Evolutionary conservation across 192 early-diverging fungal species (phyloP), one percentile per base, ranked within the genome.

Genomic region (Umbelopsis ramanniana): DNA sequence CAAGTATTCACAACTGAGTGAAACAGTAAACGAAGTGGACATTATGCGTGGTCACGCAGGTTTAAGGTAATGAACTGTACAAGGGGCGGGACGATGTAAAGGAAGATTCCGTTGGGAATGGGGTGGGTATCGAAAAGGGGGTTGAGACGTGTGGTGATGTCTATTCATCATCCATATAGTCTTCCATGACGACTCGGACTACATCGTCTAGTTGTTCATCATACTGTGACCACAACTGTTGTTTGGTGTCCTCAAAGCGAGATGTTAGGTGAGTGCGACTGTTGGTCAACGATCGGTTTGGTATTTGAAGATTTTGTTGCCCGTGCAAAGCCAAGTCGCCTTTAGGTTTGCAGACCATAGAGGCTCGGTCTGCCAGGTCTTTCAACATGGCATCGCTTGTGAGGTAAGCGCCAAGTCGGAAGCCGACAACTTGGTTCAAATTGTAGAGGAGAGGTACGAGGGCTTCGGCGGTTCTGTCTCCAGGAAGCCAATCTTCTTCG

Each of bases 121-220:
- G 11, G 47, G n/a, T n/a, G 48, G 48, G 48, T 50, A 50, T 50
- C 48, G 19, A 50, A 50, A 46, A 5, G 46, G 17, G n/a, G 48
- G 0, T 50, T 6, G 48, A 48, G 19, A n/a, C 11, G 4, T 48
- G 48, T 37, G 33, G 53, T 26, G 53, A 54, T 26, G 22, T 35
- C 33, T 63, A 63, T 63, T 63, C 57, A 26, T 63, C 57, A 35
- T 63, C 57, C 57, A 63, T 63, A 63, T 37, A 63, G 57, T 63
- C 57, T 63, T 63, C 57, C 57, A 63, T 63, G 12, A 63, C 57
- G 57, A 63, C 57, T 38, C 57, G 57, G 35, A 63, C 26, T 19
- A 63, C 57, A 26, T 63, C 57, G 33, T 63, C 57, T 29, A 63
- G 17, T 26, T 63, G 57, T 63, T 63, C 57, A 63, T 63, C 57